A percentile compares a stretch with the other conserved stretches of the same genome.
phyloP scores from a whole-genome alignment of 495 filamentous ascomycete genomes.

The Apiosordaria backusii region DNA sequence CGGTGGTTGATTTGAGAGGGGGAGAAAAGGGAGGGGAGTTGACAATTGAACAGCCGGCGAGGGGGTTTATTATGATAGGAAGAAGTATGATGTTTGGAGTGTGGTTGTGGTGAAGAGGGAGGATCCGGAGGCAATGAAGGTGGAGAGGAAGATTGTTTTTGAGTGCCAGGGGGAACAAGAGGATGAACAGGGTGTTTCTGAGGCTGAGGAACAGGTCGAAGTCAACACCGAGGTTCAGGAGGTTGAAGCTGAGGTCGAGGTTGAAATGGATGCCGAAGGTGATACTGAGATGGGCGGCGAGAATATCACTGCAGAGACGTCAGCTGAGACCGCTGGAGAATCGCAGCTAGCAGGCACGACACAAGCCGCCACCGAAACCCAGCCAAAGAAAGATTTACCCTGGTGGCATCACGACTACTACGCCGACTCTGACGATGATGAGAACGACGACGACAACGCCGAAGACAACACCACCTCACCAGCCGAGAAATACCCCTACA shows the following conservation, averaged over 20 bases:
- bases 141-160: not conserved
- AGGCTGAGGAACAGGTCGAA: too few species aligned
- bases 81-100: slow-evolving; percentile 22
- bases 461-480: not conserved
- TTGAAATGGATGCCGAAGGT: not conserved
- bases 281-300: not conserved
- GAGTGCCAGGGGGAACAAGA: slow-evolving; percentile 1
- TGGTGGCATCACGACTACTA: not conserved
- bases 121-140: not conserved
- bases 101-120: not conserved
- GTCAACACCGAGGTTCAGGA: not conserved
- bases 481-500: not conserved
- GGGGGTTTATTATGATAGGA: slow-evolving; percentile 12
- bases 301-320: not conserved
- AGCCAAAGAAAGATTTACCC: not conserved
- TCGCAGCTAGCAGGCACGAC: not conserved
- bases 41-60: slow-evolving; percentile 9
- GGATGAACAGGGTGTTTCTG: not conserved
- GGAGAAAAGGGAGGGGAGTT: not conserved
- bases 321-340: not conserved
- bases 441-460: not conserved
- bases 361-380: not conserved
- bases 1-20: not conserved
- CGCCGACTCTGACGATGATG: not conserved
- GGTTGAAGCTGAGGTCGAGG: not conserved